Percentiles rank a stretch among this genome's conserved stretches.
These are phyloP conservation scores for Tylopilus intermedius DNA, from an alignment of 768 basidiomycete species.

Conservation along the genomic window DNA sequence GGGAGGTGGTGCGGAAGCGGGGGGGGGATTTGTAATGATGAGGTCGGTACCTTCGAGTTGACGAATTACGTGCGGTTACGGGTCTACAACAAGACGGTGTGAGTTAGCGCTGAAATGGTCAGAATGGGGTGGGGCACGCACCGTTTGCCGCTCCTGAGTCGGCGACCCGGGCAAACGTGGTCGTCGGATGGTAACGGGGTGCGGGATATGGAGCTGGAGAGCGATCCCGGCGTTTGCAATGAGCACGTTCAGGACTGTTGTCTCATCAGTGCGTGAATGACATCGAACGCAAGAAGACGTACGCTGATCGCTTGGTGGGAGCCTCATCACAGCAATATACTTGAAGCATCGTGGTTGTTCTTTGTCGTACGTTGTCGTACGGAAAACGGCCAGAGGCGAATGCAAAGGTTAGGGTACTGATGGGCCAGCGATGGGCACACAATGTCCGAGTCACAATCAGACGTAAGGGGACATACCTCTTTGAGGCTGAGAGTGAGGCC, in stretches of 20 bases:
- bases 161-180: conserved; percentile 55
- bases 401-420: too few species aligned
- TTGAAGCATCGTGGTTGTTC: too few species aligned
- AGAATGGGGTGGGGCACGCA: conserved; percentile 22
- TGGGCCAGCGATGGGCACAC: too few species aligned
- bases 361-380: too few species aligned
- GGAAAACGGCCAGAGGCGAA: too few species aligned
- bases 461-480: too few species aligned
- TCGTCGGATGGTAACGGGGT: conserved; percentile 38
- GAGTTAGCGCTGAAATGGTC: background rate
- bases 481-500: too few species aligned
- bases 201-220: conserved; percentile 53
- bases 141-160: conserved; percentile 51
- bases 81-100: conserved; percentile 41
- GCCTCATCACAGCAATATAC: conserved; percentile 41
- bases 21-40: too few species aligned
- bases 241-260: conserved; percentile 75
- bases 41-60: too few species aligned
- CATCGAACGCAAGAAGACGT: conserved; percentile 24
- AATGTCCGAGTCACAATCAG: too few species aligned
- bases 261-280: conserved; percentile 5
- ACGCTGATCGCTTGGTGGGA: conserved; percentile 84
- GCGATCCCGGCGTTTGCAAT: conserved; percentile 88
- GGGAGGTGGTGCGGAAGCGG: too few species aligned
- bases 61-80: conserved; percentile 24